phyloP scores from a whole-genome alignment of 441 rosid genomes.

The Aquilaria agallochum region DNA sequence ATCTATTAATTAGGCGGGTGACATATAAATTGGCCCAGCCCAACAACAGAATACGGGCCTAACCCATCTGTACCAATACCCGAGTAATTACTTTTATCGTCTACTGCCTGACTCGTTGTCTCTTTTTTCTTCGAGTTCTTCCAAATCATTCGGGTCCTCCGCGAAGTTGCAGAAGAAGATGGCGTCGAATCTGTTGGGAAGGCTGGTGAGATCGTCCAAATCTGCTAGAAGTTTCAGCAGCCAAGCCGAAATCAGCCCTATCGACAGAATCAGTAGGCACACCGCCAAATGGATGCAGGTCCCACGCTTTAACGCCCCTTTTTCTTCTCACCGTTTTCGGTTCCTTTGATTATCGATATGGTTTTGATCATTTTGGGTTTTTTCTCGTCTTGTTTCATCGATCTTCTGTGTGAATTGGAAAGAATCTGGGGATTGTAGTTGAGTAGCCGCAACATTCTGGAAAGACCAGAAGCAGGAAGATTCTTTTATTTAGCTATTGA shows the following conservation, averaged over 20 bases:
- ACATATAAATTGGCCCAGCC: no score
- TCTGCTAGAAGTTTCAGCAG: conserved; percentile 50
- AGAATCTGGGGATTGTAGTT: neutral
- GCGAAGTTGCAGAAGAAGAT: conserved; percentile 17
- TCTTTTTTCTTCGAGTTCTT: no score
- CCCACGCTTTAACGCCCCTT: neutral
- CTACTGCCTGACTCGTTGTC: no score
- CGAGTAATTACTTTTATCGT: no score
- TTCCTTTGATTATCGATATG: neutral
- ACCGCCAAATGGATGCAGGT: conserved; percentile 99
- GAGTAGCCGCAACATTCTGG: conserved; percentile 1
- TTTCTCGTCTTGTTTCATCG: neutral
- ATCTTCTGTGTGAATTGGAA: neutral
- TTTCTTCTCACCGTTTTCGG: neutral
- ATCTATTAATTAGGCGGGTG: no score
- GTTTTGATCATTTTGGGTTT: neutral
- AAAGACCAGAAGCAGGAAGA: no score
- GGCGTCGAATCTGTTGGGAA: conserved; percentile 60
- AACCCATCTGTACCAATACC: no score
- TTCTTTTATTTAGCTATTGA: no score
- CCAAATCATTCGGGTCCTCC: no score
- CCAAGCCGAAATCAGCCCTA: conserved; percentile 8
- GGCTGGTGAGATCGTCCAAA: conserved; percentile 50
- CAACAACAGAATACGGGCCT: no score
- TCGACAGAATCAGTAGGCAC: conserved; percentile 57